These are phyloP conservation scores for Picochlorum sp. DNA, from an alignment of 139 green algal species.

Conservation along the genomic window DNA sequence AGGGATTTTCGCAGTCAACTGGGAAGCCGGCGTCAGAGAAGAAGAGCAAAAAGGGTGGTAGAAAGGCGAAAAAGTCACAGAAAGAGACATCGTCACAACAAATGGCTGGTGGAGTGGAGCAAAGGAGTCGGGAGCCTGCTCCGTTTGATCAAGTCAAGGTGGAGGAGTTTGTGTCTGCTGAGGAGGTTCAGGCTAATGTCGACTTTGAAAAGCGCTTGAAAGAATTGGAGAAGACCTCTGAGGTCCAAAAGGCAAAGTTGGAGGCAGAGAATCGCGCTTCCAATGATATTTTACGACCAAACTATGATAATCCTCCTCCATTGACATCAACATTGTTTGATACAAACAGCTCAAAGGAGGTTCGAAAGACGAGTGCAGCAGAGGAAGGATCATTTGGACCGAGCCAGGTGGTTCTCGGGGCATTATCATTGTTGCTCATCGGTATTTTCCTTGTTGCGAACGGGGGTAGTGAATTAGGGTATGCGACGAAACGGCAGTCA, in stretches of 20 bases:
- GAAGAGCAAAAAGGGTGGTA: too few relatives aligned
- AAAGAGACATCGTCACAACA: too few relatives aligned
- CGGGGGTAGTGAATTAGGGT: constrained; percentile 14
- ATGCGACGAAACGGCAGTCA: not conserved
- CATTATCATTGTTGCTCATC: constrained; percentile 14
- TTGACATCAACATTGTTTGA: constrained; percentile 17
- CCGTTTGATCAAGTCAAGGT: not conserved
- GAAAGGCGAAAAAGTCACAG: too few relatives aligned
- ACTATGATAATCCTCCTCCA: constrained; percentile 27
- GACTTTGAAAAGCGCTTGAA: constrained; percentile 31
- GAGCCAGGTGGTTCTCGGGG: constrained; percentile 20
- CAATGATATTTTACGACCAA: constrained; percentile 3
- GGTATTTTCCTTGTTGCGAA: constrained; percentile 26
- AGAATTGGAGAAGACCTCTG: constrained; percentile 8
- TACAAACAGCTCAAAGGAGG: not conserved
- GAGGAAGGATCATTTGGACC: constrained; percentile 12
- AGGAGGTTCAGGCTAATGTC: constrained; percentile 12
- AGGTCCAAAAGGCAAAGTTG: constrained; percentile 10
- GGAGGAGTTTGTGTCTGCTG: not conserved
- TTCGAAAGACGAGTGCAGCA: constrained; percentile 1
- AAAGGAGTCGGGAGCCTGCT: not conserved
- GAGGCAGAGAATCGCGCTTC: not conserved
- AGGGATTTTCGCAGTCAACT: too few relatives aligned
- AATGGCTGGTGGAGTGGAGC: too few relatives aligned
- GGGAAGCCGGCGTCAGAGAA: too few relatives aligned